Percentiles rank a stretch among this genome's conserved stretches.
Evolutionary conservation across 345 rosid species (phyloP).

Genomic region (Salix viminalis): DNA sequence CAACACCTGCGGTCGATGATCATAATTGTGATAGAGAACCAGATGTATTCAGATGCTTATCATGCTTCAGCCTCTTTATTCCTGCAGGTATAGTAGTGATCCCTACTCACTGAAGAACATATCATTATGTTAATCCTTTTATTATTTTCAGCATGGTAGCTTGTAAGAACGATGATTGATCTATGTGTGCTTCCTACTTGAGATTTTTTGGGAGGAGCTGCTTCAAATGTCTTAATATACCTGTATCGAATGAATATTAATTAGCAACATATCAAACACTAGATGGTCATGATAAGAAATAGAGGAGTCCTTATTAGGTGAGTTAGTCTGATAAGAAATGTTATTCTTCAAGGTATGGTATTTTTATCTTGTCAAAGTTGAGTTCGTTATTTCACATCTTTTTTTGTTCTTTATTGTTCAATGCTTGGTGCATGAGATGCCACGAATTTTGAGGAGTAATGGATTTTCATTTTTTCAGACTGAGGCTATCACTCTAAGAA

Average conservation of each 20-base stretch:
- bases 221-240: neutral
- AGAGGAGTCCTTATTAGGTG: neutral
- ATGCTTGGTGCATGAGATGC: neutral
- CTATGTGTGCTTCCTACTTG: neutral
- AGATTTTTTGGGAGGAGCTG: neutral
- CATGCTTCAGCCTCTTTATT: conserved; percentile 70
- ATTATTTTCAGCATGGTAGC: neutral
- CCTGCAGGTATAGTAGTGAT: conserved; percentile 44
- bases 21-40: conserved; percentile 11
- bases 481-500: neutral
- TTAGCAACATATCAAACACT: neutral
- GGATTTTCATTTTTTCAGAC: neutral
- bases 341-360: neutral
- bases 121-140: neutral
- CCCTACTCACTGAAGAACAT: neutral
- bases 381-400: neutral
- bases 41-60: conserved; percentile 58
- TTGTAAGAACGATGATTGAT: conserved; percentile 1
- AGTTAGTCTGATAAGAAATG: neutral
- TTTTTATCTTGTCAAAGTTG: neutral
- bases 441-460: neutral
- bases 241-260: neutral
- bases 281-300: neutral
- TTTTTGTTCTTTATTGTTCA: neutral
- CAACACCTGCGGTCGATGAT: conserved; percentile 15